Evolutionary conservation across 805 yeast genomes (phyloP), one percentile per base, ranked within the genome.

Genomic region (Zygotorulaspora danielsina): DNA sequence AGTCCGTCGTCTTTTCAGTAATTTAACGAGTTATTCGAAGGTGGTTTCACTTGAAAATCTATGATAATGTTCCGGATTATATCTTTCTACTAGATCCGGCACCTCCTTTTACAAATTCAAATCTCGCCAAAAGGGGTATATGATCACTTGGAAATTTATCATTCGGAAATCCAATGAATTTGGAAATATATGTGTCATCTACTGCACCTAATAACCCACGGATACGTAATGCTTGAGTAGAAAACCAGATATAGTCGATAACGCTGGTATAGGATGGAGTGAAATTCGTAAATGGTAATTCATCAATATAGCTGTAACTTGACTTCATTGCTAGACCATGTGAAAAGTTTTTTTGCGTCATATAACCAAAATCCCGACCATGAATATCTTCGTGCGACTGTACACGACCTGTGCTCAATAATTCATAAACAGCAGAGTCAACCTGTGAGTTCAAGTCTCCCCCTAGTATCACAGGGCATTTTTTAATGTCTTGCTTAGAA

Each of bases 61-160:
- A 24, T 24, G 13, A 24, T 11, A 5, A 24, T 13, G 4, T 24
- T 13, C 13, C 12, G 27, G 7, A 24, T 48, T 35, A 58, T 34
- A 53, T 53, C 47, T 57, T 59, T 43, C 61, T 56, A 29, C 63
- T 53, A 32, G 46, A 41, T 24, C 59, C 56, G 26, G 46, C 49
- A 19, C 41, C 57, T 39, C 59, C 56, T 54, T 76, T 79, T 55
- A 75, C 77, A 56, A 88, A 76, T 54, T 79, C 85, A 55, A 90
- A 81, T 59, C 81, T 79, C 13, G 89, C 72, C 40, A 87, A 75
- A 46, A 90, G 67, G n/a, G 96, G 89, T 54, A 90, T 76, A 65
- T 90, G 97, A 64, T 90, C 97, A 34, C 95, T 85, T 17, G 97
- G 96, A 67, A 82, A 84, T 60, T 88, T 85, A 16, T 88, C 86